These are phyloP conservation scores for Cutaneotrichosporon curvatum DNA, from an alignment of 1,284 basidiomycete species.

Conservation along the genomic window DNA sequence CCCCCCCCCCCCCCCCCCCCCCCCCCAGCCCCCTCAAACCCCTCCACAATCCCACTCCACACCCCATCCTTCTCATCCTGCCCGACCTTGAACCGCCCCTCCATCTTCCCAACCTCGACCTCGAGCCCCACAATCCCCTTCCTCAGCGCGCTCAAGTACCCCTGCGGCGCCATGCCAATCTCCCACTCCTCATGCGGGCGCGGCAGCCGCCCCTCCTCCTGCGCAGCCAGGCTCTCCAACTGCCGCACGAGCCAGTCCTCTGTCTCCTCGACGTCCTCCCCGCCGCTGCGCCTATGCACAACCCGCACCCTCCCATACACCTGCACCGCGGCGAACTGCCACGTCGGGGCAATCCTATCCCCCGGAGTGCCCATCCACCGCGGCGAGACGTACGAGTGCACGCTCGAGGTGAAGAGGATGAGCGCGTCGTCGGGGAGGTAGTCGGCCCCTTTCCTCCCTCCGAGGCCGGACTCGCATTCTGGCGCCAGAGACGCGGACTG, in stretches of 20 bases:
- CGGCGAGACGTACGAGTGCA: slow-evolving; percentile 40
- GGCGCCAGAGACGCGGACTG: too few species aligned
- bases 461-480: not conserved
- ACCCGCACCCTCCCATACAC: slow-evolving; percentile 36
- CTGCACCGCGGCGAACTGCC: slow-evolving; percentile 42
- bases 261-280: too few species aligned
- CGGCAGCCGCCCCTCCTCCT: slow-evolving; percentile 20
- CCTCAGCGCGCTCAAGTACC: slow-evolving; percentile 38
- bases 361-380: slow-evolving; percentile 36
- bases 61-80: slow-evolving; percentile 42
- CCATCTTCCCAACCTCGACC: slow-evolving; percentile 38
- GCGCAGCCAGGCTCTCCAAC: slow-evolving; percentile 27
- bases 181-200: slow-evolving; percentile 27
- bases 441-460: too few species aligned
- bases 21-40: slow-evolving; percentile 29
- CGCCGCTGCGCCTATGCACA: slow-evolving; percentile 21
- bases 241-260: slow-evolving; percentile 27
- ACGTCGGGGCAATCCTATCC: slow-evolving; percentile 44
- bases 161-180: slow-evolving; percentile 38
- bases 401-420: slow-evolving; percentile 40
- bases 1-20: too few species aligned
- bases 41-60: slow-evolving; percentile 41
- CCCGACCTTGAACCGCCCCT: slow-evolving; percentile 45
- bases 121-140: slow-evolving; percentile 46
- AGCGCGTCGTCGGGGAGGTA: slow-evolving; percentile 34